Conservation (phyloP, 2,329 filamentous ascomycete species). For the Pseudocercospora cruenta region DNA sequence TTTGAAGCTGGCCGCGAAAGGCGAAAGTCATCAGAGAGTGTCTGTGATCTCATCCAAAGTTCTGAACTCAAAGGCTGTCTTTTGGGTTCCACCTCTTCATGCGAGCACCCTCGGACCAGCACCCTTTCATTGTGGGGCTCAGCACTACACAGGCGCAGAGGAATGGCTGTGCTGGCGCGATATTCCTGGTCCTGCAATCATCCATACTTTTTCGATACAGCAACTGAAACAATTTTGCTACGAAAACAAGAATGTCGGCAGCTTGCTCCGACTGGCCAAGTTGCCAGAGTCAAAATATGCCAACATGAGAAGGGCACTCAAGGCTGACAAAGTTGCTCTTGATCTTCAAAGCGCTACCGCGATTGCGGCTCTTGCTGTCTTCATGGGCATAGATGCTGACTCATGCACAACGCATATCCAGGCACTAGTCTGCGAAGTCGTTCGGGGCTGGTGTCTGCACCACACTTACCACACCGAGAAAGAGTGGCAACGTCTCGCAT, state of each 20-base stretch:
- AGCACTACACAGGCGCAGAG: background rate
- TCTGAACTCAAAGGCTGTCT: background rate
- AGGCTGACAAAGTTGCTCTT: background rate
- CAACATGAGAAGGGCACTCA: background rate
- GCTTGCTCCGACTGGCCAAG: background rate
- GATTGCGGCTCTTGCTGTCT: background rate
- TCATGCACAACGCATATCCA: background rate
- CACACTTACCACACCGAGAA: background rate
- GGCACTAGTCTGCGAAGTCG: conserved; percentile 2
- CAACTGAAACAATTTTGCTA: background rate
- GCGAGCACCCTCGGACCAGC: background rate
- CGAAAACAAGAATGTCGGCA: background rate
- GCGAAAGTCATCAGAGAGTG: background rate
- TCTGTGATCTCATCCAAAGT: background rate
- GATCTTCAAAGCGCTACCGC: background rate
- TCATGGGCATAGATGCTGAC: background rate
- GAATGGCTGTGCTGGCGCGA: background rate
- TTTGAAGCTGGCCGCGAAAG: background rate
- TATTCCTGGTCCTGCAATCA: background rate
- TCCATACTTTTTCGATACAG: background rate
- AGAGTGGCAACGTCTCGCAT: background rate
- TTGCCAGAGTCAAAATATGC: background rate
- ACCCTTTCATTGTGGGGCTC: background rate
- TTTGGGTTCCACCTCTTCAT: conserved; percentile 6
- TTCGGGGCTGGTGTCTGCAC: conserved; percentile 1